These are phyloP conservation scores for Metschnikowia kunwiensis DNA, from an alignment of 805 yeast species.

Conservation along the genomic window DNA sequence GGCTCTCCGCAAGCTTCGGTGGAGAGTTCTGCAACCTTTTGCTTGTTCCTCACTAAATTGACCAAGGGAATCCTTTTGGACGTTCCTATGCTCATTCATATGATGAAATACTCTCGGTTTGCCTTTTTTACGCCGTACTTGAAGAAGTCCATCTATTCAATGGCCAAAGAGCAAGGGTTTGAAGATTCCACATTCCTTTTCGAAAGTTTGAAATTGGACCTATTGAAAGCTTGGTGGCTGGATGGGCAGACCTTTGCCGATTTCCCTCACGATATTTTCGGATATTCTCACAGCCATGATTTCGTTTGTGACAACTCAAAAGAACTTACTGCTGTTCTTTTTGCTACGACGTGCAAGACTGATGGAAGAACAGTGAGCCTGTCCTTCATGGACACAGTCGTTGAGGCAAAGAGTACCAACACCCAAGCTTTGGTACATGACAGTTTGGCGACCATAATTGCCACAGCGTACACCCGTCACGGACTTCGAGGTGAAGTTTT, in stretches of 20 bases:
- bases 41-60: constrained; percentile 31
- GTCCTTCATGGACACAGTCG: constrained; percentile 4
- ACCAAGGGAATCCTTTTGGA: constrained; percentile 28
- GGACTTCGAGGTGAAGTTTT: constrained; percentile 38
- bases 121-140: constrained; percentile 31
- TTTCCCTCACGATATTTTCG: constrained; percentile 45
- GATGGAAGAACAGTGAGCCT: neutral
- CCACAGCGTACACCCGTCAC: constrained; percentile 41
- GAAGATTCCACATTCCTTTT: constrained; percentile 24
- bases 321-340: constrained; percentile 38
- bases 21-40: constrained; percentile 40
- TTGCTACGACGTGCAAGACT: constrained; percentile 20
- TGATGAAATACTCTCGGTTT: constrained; percentile 40
- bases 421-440: constrained; percentile 24
- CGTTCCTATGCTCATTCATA: constrained; percentile 30
- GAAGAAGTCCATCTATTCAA: constrained; percentile 21
- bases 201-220: constrained; percentile 27
- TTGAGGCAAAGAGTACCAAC: constrained; percentile 15
- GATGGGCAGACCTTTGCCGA: constrained; percentile 24
- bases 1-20: constrained; percentile 34
- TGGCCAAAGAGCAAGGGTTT: constrained; percentile 20
- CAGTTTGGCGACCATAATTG: constrained; percentile 38
- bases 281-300: constrained; percentile 24
- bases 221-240: constrained; percentile 46
- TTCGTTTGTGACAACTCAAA: constrained; percentile 34